A percentile compares a stretch with the other conserved stretches of the same genome.
These are phyloP conservation scores for Phaeosphaeria sp. DNA, from an alignment of 2,329 filamentous ascomycete species.

Conservation along the genomic window DNA sequence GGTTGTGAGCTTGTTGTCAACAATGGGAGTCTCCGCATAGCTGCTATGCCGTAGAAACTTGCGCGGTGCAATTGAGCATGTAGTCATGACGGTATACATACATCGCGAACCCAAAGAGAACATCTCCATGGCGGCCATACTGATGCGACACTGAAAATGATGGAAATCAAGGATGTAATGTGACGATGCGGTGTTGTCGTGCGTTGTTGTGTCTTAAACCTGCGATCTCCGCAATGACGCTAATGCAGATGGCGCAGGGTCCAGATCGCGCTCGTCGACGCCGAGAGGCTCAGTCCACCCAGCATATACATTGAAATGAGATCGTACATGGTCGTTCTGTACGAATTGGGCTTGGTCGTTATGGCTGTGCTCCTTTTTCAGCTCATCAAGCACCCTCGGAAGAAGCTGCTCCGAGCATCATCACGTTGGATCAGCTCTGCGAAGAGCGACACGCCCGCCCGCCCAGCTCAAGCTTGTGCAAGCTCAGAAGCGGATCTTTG, in stretches of 20 bases:
- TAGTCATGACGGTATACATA: conserved; percentile 16
- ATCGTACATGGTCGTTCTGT: not conserved
- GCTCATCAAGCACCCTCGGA: not conserved
- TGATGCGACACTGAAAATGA: conserved; percentile 16
- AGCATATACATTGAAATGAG: not conserved
- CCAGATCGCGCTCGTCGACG: conserved; percentile 15
- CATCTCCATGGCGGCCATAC: conserved; percentile 43
- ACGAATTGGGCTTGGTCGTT: not conserved
- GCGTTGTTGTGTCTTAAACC: conserved; percentile 17
- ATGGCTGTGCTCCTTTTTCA: conserved; percentile 2
- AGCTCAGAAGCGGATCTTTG: conserved; percentile 80
- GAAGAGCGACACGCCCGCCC: not conserved
- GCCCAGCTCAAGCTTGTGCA: not conserved
- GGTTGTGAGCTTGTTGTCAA: conserved; percentile 7
- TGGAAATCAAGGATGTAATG: conserved; percentile 1
- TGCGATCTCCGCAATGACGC: conserved; percentile 14
- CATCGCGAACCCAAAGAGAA: conserved; percentile 44
- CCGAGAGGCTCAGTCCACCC: not conserved
- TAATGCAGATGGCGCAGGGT: conserved; percentile 32
- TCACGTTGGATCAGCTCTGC: not conserved
- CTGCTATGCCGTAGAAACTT: not conserved
- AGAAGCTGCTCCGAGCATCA: not conserved
- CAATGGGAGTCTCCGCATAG: not conserved
- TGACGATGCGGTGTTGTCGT: conserved; percentile 12
- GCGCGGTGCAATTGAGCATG: not conserved